phyloP scores from a whole-genome alignment of 2,329 filamentous ascomycete genomes.

The Didymellaceae sp. region DNA sequence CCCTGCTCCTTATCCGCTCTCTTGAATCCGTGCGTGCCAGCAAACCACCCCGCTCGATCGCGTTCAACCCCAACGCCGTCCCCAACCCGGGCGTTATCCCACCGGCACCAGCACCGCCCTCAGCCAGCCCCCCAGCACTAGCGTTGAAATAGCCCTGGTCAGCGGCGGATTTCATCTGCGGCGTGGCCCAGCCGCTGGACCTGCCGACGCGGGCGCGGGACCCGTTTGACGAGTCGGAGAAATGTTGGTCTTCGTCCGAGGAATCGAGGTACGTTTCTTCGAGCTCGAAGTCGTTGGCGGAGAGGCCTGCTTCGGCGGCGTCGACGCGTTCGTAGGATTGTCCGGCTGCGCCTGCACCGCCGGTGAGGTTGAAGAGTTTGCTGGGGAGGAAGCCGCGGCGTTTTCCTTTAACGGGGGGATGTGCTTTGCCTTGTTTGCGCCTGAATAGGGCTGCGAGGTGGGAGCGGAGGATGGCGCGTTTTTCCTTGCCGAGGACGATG shows the following conservation, averaged over 20 bases:
- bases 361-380: conserved; percentile 66
- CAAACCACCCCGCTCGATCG: conserved; percentile 69
- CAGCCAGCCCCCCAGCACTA: too few relatives aligned
- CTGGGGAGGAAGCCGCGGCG: conserved; percentile 47
- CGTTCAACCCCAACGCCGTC: too few relatives aligned
- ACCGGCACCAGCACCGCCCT: too few relatives aligned
- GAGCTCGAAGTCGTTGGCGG: conserved; percentile 76
- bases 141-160: conserved; percentile 33
- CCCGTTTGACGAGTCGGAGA: conserved; percentile 66
- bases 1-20: conserved; percentile 70
- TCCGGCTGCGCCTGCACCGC: conserved; percentile 52
- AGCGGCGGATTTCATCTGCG: conserved; percentile 58
- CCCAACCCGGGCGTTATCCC: too few relatives aligned
- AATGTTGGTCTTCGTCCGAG: conserved; percentile 62
- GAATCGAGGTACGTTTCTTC: conserved; percentile 54
- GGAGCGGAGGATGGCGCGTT: conserved; percentile 65
- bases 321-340: conserved; percentile 75
- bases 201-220: conserved; percentile 62
- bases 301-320: conserved; percentile 75
- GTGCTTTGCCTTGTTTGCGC: conserved; percentile 50
- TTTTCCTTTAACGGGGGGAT: conserved; percentile 39
- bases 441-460: conserved; percentile 59
- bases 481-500: conserved; percentile 79
- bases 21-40: conserved; percentile 84
- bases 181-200: conserved; percentile 72